Conservation (phyloP, 2,329 filamentous ascomycete species). For the Fusarium circinatum region DNA sequence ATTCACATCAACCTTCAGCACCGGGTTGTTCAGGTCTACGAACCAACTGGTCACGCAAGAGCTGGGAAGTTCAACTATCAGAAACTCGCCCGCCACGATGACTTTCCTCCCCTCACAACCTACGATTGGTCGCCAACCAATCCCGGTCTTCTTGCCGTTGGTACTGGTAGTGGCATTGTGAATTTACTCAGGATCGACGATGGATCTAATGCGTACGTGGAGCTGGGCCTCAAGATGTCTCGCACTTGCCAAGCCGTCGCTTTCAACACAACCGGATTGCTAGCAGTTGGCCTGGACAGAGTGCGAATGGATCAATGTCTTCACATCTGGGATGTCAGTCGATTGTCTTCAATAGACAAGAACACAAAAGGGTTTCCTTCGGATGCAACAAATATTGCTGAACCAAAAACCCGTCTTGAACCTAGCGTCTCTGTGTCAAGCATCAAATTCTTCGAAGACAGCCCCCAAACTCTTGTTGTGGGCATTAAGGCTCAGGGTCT, state of each 20-base stretch:
- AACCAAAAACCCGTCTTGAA: conserved; percentile 69
- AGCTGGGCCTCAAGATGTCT: conserved; percentile 78
- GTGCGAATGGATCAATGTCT: conserved; percentile 85
- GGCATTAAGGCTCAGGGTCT: conserved; percentile 81
- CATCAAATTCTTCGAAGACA: conserved; percentile 82
- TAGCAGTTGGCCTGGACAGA: conserved; percentile 83
- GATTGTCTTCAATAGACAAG: conserved; percentile 62
- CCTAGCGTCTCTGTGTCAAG: conserved; percentile 81
- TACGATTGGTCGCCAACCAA: conserved; percentile 74
- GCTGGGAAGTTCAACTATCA: conserved; percentile 67
- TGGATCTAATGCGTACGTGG: conserved; percentile 70
- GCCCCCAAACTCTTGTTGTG: conserved; percentile 78
- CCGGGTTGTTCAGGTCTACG: conserved; percentile 70
- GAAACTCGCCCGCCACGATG: conserved; percentile 68
- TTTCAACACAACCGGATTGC: conserved; percentile 76
- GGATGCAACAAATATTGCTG: conserved; percentile 60
- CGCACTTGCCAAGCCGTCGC: conserved; percentile 84
- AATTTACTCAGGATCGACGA: conserved; percentile 79
- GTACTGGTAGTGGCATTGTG: conserved; percentile 79
- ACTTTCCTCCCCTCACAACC: conserved; percentile 71
- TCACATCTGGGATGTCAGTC: conserved; percentile 83
- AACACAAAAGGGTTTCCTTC: conserved; percentile 61
- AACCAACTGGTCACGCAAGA: conserved; percentile 68
- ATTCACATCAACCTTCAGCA: conserved; percentile 73
- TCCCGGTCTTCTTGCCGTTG: conserved; percentile 77